Percentiles rank a stretch among this genome's conserved stretches.
Conservation (phyloP, 2,329 filamentous ascomycete species). For the Xylariaceae sp. region DNA sequence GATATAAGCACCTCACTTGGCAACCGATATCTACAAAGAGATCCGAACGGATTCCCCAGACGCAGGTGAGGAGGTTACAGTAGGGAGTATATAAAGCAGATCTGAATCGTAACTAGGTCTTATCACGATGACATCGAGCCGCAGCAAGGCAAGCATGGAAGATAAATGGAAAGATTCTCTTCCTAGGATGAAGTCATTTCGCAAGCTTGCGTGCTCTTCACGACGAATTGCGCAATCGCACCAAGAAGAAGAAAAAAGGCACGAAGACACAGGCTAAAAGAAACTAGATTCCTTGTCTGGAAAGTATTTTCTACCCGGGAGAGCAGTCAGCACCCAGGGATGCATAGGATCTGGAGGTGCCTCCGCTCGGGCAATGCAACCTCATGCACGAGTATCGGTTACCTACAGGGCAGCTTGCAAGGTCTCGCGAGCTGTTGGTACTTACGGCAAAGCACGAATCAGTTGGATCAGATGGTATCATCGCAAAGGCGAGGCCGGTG, state of each 20-base stretch:
- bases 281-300: not conserved
- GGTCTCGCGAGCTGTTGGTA: not conserved
- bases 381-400: not conserved
- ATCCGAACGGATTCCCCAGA: not conserved
- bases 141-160: not conserved
- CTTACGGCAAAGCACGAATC: not conserved
- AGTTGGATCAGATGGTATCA: not conserved
- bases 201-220: constrained; percentile 1
- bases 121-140: not conserved
- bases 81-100: not conserved
- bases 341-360: not conserved
- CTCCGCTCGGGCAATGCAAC: not conserved
- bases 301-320: no score
- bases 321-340: no score
- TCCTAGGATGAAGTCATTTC: not conserved
- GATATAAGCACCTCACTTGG: not conserved
- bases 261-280: constrained; percentile 1
- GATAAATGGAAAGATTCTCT: not conserved
- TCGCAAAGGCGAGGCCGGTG: not conserved
- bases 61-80: not conserved
- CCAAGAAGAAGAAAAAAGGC: not conserved
- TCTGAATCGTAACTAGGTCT: not conserved
- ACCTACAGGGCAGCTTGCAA: not conserved
- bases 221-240: constrained; percentile 14
- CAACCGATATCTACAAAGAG: not conserved